A percentile compares a stretch with the other conserved stretches of the same genome.
These are phyloP conservation scores for Cutaneotrichosporon dermatis DNA, from an alignment of 1,284 basidiomycete genomes.

Conservation along the genomic window DNA sequence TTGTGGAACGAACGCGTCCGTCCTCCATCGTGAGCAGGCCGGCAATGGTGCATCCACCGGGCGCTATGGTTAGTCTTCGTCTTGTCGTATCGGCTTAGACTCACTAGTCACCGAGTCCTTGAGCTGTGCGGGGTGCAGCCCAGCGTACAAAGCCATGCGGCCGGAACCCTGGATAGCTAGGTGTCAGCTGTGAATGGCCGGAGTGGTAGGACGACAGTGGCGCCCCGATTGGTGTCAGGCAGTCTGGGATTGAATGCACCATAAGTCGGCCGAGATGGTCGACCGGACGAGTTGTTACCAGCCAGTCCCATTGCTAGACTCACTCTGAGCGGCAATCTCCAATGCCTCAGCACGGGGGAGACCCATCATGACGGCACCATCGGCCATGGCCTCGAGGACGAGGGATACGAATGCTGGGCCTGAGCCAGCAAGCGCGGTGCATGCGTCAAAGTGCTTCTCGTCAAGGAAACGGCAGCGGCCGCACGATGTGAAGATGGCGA, in stretches of 20 bases:
- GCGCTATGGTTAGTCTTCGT: constrained; percentile 58
- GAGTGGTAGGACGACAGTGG: background rate
- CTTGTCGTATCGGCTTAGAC: constrained; percentile 32
- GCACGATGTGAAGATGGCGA: constrained; percentile 91
- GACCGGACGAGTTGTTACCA: too few relatives aligned
- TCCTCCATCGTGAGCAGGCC: constrained; percentile 93
- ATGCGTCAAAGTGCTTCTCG: constrained; percentile 97
- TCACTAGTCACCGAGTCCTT: constrained; percentile 96
- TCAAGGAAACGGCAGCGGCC: constrained; percentile 90
- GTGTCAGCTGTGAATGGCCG: constrained; percentile 1
- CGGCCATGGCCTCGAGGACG: constrained; percentile 97
- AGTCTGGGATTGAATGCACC: too few relatives aligned
- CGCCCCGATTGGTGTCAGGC: too few relatives aligned
- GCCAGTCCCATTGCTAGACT: constrained; percentile 32
- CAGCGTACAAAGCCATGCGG: constrained; percentile 85
- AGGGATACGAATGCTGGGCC: constrained; percentile 97
- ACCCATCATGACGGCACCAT: constrained; percentile 99
- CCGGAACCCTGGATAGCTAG: constrained; percentile 93
- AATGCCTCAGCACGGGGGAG: constrained; percentile 88
- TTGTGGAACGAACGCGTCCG: constrained; percentile 86
- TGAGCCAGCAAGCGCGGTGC: constrained; percentile 91
- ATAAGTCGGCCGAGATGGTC: too few relatives aligned
- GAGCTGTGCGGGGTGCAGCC: constrained; percentile 88
- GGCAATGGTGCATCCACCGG: constrained; percentile 97
- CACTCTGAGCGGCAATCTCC: constrained; percentile 93